A percentile compares a stretch with the other conserved stretches of the same genome.
phyloP scores from a whole-genome alignment of 164 flowering plant genomes.

The Magnolia sinica region DNA sequence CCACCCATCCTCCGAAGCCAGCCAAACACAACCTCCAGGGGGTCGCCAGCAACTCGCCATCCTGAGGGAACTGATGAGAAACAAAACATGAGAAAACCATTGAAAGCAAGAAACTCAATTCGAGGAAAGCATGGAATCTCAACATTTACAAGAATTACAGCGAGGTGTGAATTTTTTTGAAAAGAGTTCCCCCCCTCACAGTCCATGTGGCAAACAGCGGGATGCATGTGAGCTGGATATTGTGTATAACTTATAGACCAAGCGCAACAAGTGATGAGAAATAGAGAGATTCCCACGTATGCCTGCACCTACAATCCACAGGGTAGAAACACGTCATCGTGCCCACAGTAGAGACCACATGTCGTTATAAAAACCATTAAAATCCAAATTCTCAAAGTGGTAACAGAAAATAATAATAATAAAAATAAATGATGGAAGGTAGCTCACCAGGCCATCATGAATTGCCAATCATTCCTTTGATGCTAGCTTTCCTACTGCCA shows the following conservation, averaged over 20 bases:
- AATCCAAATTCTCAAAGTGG: background rate
- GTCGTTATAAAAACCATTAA: too few relatives aligned
- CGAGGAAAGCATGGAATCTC: slow-evolving; percentile 7
- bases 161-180: background rate
- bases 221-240: background rate
- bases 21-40: background rate
- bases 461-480: slow-evolving; percentile 5
- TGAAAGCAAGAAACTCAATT: background rate
- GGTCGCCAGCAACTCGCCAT: background rate
- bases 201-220: slow-evolving; percentile 7
- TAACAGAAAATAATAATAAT: background rate
- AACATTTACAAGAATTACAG: slow-evolving; percentile 14
- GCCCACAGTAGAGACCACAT: background rate
- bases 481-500: slow-evolving; percentile 42
- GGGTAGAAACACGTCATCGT: slow-evolving; percentile 4
- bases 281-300: background rate
- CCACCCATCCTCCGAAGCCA: slow-evolving; percentile 3
- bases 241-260: slow-evolving; percentile 4
- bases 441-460: slow-evolving; percentile 25
- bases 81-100: background rate
- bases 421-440: background rate
- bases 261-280: background rate
- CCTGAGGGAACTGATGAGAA: background rate
- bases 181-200: slow-evolving; percentile 2
- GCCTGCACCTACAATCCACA: slow-evolving; percentile 20